Percentiles rank a stretch among this genome's conserved stretches.
These are phyloP conservation scores for Gastrolobium bilobum DNA, from an alignment of 306 rosid genomes.

Conservation along the genomic window DNA sequence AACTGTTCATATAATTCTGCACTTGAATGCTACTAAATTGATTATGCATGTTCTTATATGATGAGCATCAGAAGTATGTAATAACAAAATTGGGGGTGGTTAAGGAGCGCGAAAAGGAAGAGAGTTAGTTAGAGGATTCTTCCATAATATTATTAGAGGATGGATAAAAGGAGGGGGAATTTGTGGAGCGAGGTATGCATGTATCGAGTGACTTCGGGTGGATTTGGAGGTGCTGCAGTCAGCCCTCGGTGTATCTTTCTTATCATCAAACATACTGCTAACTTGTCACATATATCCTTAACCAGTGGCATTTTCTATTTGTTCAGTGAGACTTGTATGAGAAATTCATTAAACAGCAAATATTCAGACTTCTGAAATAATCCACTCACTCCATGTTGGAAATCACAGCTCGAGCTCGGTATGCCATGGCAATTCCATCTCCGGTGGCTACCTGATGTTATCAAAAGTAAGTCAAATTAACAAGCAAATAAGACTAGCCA, in stretches of 20 bases:
- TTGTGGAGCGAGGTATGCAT: too few relatives aligned
- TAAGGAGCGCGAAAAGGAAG: too few relatives aligned
- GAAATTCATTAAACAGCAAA: conserved; percentile 26
- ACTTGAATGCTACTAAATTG: background rate
- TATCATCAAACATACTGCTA: conserved; percentile 13
- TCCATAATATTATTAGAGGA: too few relatives aligned
- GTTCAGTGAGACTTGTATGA: conserved; percentile 4
- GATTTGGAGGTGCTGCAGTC: too few relatives aligned
- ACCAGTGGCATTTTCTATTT: background rate
- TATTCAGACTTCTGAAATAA: conserved; percentile 31
- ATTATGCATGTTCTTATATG: background rate
- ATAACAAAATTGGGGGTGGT: too few relatives aligned
- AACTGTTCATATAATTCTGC: conserved; percentile 9
- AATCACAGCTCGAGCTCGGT: conserved; percentile 94
- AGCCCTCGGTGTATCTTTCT: too few relatives aligned
- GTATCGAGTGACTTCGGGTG: too few relatives aligned
- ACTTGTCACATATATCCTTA: background rate
- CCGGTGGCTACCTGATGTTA: conserved; percentile 87
- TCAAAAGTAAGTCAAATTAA: conserved; percentile 39
- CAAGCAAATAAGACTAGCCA: conserved; percentile 17
- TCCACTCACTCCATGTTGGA: conserved; percentile 96
- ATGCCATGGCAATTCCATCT: conserved; percentile 97
- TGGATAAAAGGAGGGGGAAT: too few relatives aligned
- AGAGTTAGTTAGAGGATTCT: too few relatives aligned
- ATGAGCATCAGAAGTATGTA: too few relatives aligned